These are phyloP conservation scores for Pleurotus platypus DNA, from an alignment of 768 basidiomycete genomes.

Conservation along the genomic window DNA sequence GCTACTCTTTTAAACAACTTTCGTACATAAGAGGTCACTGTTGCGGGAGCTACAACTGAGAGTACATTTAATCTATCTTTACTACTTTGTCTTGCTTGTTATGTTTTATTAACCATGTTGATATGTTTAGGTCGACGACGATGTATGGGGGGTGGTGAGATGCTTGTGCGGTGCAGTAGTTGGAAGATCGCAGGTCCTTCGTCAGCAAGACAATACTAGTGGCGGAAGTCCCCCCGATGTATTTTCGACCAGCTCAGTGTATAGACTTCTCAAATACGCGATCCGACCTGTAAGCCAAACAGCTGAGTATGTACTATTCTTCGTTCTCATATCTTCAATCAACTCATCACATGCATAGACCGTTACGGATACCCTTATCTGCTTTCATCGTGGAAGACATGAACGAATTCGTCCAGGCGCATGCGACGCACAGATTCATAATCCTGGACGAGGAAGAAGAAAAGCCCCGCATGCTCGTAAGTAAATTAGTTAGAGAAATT, in stretches of 20 bases:
- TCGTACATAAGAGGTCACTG: constrained; percentile 61
- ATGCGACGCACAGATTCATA: constrained; percentile 91
- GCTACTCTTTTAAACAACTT: constrained; percentile 84
- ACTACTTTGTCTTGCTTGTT: constrained; percentile 8
- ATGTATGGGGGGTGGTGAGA: constrained; percentile 57
- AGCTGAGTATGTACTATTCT: constrained; percentile 41
- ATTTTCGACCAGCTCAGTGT: constrained; percentile 34
- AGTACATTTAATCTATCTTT: constrained; percentile 48
- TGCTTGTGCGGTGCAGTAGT: constrained; percentile 85
- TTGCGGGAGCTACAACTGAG: constrained; percentile 88
- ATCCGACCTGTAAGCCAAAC: constrained; percentile 64
- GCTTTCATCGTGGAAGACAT: constrained; percentile 92
- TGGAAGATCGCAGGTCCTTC: constrained; percentile 63
- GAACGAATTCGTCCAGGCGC: constrained; percentile 86
- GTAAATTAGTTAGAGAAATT: constrained; percentile 20
- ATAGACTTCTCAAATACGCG: constrained; percentile 81
- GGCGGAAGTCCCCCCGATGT: constrained; percentile 9
- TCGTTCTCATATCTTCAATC: background rate
- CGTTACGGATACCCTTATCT: constrained; percentile 60
- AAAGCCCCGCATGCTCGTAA: constrained; percentile 70
- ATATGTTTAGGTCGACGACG: constrained; percentile 46
- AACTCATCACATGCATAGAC: constrained; percentile 20
- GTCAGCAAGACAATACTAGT: constrained; percentile 9
- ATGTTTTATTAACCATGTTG: constrained; percentile 8
- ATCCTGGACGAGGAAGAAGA: constrained; percentile 86